Evolutionary conservation across 768 basidiomycete species (phyloP).

Genomic region (Lactarius hatsudake): DNA sequence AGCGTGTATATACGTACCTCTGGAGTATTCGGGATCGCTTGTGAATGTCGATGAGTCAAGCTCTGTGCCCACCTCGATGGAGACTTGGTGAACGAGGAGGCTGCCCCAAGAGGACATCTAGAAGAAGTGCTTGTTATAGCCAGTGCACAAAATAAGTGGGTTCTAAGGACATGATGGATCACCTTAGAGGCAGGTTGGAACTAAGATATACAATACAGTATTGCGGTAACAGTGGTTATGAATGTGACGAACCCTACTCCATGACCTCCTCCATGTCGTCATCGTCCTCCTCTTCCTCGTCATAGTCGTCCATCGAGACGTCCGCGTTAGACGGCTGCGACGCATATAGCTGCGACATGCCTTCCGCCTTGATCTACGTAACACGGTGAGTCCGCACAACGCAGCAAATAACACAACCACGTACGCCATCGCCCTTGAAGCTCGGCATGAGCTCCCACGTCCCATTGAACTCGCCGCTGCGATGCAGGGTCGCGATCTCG

Average conservation of each 20-base stretch:
- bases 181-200: not conserved
- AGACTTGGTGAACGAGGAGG: too few species aligned
- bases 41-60: too few species aligned
- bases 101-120: too few species aligned
- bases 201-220: slow-evolving; percentile 9
- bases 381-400: slow-evolving; percentile 6
- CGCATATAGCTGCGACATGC: slow-evolving; percentile 32
- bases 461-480: slow-evolving; percentile 77
- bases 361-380: slow-evolving; percentile 36
- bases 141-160: too few species aligned
- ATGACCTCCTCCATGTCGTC: slow-evolving; percentile 70
- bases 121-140: too few species aligned
- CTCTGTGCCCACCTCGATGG: too few species aligned
- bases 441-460: slow-evolving; percentile 77
- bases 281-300: slow-evolving; percentile 55
- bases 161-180: too few species aligned
- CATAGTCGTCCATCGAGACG: slow-evolving; percentile 52
- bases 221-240: not conserved
- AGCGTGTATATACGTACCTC: too few species aligned
- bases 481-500: slow-evolving; percentile 74
- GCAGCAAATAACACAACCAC: slow-evolving; percentile 28
- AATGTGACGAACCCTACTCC: slow-evolving; percentile 39
- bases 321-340: slow-evolving; percentile 30
- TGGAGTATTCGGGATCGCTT: too few species aligned
- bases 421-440: slow-evolving; percentile 62